These are phyloP conservation scores for Pseudonectria foliicola DNA, from an alignment of 2,329 filamentous ascomycete genomes.

Conservation along the genomic window DNA sequence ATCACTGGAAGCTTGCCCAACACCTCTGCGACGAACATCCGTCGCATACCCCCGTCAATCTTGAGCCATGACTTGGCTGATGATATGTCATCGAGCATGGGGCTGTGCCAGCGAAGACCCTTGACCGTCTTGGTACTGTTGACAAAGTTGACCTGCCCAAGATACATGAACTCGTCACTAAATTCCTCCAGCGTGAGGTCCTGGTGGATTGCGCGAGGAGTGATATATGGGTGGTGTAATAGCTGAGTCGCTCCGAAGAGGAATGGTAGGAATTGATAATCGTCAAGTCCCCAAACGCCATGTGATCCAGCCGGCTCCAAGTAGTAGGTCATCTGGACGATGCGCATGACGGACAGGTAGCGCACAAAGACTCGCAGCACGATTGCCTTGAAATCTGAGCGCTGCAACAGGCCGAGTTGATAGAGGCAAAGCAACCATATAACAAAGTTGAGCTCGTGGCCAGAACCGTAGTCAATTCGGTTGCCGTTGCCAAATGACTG, in stretches of 20 bases:
- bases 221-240: constrained; percentile 75
- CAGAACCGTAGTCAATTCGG: constrained; percentile 93
- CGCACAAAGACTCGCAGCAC: constrained; percentile 72
- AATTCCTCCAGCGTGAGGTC: constrained; percentile 82
- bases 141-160: constrained; percentile 88
- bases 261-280: constrained; percentile 96
- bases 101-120: constrained; percentile 89
- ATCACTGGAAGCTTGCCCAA: constrained; percentile 91
- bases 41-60: constrained; percentile 89
- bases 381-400: constrained; percentile 63
- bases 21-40: constrained; percentile 94
- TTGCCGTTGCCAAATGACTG: constrained; percentile 80
- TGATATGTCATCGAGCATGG: constrained; percentile 97
- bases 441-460: constrained; percentile 94
- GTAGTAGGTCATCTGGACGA: constrained; percentile 86
- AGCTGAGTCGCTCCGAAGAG: constrained; percentile 90
- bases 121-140: constrained; percentile 96
- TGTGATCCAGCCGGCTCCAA: constrained; percentile 95
- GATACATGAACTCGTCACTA: constrained; percentile 74
- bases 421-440: constrained; percentile 95
- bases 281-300: constrained; percentile 95
- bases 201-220: constrained; percentile 77
- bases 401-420: constrained; percentile 60
- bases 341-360: constrained; percentile 82
- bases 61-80: constrained; percentile 85